Evolutionary conservation across 306 rosid genomes (phyloP), one percentile per base, ranked within the genome.

Genomic region (Cucurbita pepo): DNA sequence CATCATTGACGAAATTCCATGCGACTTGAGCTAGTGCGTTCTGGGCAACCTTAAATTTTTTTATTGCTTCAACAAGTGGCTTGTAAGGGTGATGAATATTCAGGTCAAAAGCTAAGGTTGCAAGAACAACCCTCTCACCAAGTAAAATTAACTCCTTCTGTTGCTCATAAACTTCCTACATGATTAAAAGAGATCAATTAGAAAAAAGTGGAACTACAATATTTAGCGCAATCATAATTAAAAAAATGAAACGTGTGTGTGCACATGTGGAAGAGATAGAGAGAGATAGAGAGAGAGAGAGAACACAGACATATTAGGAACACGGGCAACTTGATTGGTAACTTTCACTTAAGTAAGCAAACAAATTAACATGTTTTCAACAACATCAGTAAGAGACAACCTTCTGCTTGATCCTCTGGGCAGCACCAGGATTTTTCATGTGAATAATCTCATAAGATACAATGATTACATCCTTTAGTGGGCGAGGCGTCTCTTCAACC

Each of bases 401-500:
- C 99, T 91, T 95, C 73, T 89, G 97, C 78, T 95, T 95, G 76
- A 95, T 95, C 88, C 85, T 95, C 82, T 88, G 96, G 65, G 79
- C 90, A 40, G 97, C 99, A 34, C 86, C 84, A 44, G 97, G 90
- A 81, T 95, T 96, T 85, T 91, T 95, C 83, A 86, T 89, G 61
- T 95, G 83, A 55, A 95, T 89, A 64, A 91, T 95, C 77, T 91
- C 99, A 65, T 95, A 95, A 5, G 99, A 95, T 76, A 91, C 95
- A 75, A 95, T 87, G 73, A 95, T 95, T 25, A 95, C 99, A 84
- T 95, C 99, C 80, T 91, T 91, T 45, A 95, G 76, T 16, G 97
- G 99, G 62, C 99, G 99, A 56, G 99, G 99, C 62, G 96, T 91
- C 86, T 95, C 99, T 85, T 95, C 99, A 78, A 95, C 99, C 82